phyloP scores from a whole-genome alignment of 768 basidiomycete species.

The Basidioascus undulatus region DNA sequence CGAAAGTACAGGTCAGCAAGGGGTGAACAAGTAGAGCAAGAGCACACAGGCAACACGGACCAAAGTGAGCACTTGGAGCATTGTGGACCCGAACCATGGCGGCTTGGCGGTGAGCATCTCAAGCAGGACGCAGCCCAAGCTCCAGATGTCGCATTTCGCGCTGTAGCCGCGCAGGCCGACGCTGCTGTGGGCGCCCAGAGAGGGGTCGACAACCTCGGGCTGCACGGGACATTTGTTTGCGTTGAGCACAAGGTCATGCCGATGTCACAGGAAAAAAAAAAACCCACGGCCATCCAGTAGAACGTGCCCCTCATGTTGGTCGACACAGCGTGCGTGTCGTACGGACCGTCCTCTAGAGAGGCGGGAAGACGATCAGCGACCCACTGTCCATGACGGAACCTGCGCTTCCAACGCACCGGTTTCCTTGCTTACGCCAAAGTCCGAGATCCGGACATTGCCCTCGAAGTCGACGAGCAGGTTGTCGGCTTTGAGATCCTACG shows the following conservation, averaged over 20 bases:
- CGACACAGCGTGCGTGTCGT: slow-evolving; percentile 41
- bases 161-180: too few species aligned
- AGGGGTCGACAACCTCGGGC: too few species aligned
- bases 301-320: slow-evolving; percentile 95
- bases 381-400: background rate
- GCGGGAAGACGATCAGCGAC: background rate
- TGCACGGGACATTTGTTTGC: too few species aligned
- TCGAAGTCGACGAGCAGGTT: slow-evolving; percentile 86
- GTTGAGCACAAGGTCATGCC: slow-evolving; percentile 31
- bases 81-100: slow-evolving; percentile 82
- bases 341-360: slow-evolving; percentile 37
- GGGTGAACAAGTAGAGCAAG: background rate
- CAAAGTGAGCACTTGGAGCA: slow-evolving; percentile 48
- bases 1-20: background rate
- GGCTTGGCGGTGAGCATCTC: slow-evolving; percentile 98
- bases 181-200: too few species aligned
- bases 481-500: slow-evolving; percentile 84
- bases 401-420: too few species aligned
- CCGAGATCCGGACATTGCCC: slow-evolving; percentile 88
- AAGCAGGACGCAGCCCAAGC: slow-evolving; percentile 80
- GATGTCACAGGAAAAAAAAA: slow-evolving; percentile 16
- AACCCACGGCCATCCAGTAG: slow-evolving; percentile 97
- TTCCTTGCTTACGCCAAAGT: slow-evolving; percentile 95
- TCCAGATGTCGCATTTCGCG: slow-evolving; percentile 93
- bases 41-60: background rate